These are phyloP conservation scores for Colletotrichum sp. DNA, from an alignment of 2,329 filamentous ascomycete genomes.

Conservation along the genomic window DNA sequence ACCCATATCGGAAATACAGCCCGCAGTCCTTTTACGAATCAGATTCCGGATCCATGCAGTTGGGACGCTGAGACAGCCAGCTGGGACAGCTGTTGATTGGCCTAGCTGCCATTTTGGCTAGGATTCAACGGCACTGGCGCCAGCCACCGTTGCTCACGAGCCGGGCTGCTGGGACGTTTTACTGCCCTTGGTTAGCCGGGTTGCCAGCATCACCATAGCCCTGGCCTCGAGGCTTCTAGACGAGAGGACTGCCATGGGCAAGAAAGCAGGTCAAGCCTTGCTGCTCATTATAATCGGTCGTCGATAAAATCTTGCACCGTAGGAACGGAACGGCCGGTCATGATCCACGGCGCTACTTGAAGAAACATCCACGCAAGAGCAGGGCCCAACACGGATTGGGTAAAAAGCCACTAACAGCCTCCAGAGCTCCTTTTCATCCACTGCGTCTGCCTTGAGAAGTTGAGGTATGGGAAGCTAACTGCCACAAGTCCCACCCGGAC, in stretches of 20 bases:
- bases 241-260: not conserved
- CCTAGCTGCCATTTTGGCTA: not conserved
- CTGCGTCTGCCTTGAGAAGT: not conserved
- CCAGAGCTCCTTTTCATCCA: not conserved
- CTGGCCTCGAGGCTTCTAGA: not conserved
- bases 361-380: not conserved
- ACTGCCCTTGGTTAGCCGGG: not conserved
- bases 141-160: constrained; percentile 4
- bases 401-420: not conserved
- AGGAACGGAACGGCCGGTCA: constrained; percentile 2
- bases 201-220: not conserved
- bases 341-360: constrained; percentile 5
- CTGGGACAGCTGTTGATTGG: constrained; percentile 6
- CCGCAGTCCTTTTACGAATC: constrained; percentile 12
- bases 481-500: not conserved
- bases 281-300: not conserved
- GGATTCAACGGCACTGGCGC: constrained; percentile 9
- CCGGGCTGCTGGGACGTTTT: constrained; percentile 7
- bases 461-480: not conserved
- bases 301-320: not conserved
- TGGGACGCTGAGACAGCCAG: constrained; percentile 13
- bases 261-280: not conserved
- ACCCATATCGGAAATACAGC: constrained; percentile 15
- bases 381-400: not conserved
- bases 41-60: constrained; percentile 17